A percentile compares a stretch with the other conserved stretches of the same genome.
Conservation (phyloP, 2,329 filamentous ascomycete genomes). For the Arthrocladium fulminans region DNA sequence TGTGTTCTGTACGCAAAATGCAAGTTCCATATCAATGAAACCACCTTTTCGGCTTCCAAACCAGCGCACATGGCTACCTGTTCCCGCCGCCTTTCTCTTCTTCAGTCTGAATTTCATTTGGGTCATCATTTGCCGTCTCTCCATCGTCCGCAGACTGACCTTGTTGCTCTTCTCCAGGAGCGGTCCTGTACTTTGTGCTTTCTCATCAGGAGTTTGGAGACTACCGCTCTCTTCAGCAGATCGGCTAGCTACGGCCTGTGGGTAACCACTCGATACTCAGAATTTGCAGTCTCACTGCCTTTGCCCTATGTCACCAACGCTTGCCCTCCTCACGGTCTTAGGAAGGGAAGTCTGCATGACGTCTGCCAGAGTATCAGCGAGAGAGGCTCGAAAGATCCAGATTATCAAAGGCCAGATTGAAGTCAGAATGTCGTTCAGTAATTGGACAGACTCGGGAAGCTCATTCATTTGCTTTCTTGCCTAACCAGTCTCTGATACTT, state of each 20-base stretch:
- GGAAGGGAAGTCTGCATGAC: conserved; percentile 72
- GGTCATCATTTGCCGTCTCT: conserved; percentile 25
- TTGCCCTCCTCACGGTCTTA: conserved; percentile 62
- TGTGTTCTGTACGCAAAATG: conserved; percentile 63
- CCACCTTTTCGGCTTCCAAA: conserved; percentile 69
- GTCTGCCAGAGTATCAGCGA: conserved; percentile 65
- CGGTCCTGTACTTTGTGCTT: conserved; percentile 39
- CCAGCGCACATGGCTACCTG: conserved; percentile 43
- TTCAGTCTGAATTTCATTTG: conserved; percentile 28
- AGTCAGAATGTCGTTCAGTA: conserved; percentile 61
- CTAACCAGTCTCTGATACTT: conserved; percentile 50
- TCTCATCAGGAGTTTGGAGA: conserved; percentile 35
- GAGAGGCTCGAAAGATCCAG: conserved; percentile 61
- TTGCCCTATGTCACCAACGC: conserved; percentile 67
- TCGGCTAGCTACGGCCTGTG: conserved; percentile 56
- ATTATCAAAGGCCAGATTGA: conserved; percentile 68
- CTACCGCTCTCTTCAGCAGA: conserved; percentile 53
- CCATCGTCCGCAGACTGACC: conserved; percentile 19
- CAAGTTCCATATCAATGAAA: conserved; percentile 68
- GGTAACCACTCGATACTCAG: conserved; percentile 65
- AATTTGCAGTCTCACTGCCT: conserved; percentile 61
- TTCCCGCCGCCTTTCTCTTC: conserved; percentile 26
- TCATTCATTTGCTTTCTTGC: conserved; percentile 49
- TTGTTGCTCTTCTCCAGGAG: conserved; percentile 29
- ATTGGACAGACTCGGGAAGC: conserved; percentile 58